Base-by-base conservation (phyloP, 768 basidiomycete species). In the Tubosaeta sp. region DNA sequence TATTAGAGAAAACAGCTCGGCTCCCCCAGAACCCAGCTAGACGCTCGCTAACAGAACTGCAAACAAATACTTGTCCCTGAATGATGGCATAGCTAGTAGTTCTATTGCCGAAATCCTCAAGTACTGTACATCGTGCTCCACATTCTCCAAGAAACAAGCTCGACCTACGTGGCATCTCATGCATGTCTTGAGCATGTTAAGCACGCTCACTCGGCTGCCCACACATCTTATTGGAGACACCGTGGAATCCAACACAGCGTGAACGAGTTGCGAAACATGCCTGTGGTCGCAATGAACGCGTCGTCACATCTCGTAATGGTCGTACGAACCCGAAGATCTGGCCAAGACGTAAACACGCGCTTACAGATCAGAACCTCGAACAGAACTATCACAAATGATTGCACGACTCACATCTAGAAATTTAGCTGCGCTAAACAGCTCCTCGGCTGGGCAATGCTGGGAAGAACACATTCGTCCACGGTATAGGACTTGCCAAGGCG, bases 361-460 rank as follows among this genome's bases (percentile, higher is more conserved):
- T 16, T 16, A 7, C n/a, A 37, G n/a, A 7, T 37, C 35, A 8
- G 35, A 17, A 14, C 33, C 33, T 34, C 29, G 29, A 31, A 31
- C 29, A 33, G 10, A 33, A 19, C 71, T 65, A 16, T 79, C 61
- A 65, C 92, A 94, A n/a, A n/a, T n/a, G n/a, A 68, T 93, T 91
- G 76, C 81, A 87, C 0, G 87, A 84, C 43, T 69, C 63, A 59
- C 92, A 92, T 69, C 90, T 91, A 53, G 8, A 13, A 29, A 32
- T 22, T 31, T 31, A 8, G 47, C 27, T 41, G 43, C 35, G 51
- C 38, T 48, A 31, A 62, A 43, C 76, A 43, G 12, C n/a, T 37
- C 35, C n/a, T 37, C 9, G 9, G 29, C 5, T 9, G 9, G 29
- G 9, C 29, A 31, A n/a, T n/a, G n/a, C n/a, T 9, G 29, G 29